Percentiles rank a stretch among this genome's conserved stretches.
These are phyloP conservation scores for Mortierella sp. DNA, from an alignment of 371 early-diverging fungal genomes.

Conservation along the genomic window DNA sequence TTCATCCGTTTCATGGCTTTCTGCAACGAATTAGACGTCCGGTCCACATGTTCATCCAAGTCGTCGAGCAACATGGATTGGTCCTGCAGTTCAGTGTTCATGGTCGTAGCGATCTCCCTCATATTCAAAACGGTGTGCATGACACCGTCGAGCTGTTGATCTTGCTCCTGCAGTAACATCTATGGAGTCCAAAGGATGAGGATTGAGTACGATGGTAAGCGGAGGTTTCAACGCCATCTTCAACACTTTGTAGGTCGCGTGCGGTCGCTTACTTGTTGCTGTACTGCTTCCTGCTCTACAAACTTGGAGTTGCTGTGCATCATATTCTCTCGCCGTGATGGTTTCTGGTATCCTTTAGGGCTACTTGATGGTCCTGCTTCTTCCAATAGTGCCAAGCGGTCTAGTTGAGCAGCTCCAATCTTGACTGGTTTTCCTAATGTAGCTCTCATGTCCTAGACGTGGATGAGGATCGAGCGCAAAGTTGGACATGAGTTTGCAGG, in stretches of 20 bases:
- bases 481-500: no score
- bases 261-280: slow-evolving; percentile 47
- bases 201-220: no score
- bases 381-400: slow-evolving; percentile 43
- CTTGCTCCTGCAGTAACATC: slow-evolving; percentile 71
- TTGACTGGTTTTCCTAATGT: slow-evolving; percentile 37
- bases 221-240: no score
- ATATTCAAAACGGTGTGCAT: slow-evolving; percentile 69
- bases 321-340: slow-evolving; percentile 45
- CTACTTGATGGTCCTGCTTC: slow-evolving; percentile 27
- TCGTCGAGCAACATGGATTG: slow-evolving; percentile 68
- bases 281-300: slow-evolving; percentile 53
- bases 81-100: slow-evolving; percentile 69
- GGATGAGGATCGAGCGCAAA: slow-evolving; percentile 3
- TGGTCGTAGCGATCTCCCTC: slow-evolving; percentile 71
- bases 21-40: slow-evolving; percentile 60
- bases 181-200: slow-evolving; percentile 1
- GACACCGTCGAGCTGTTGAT: slow-evolving; percentile 68
- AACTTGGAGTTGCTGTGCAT: slow-evolving; percentile 54
- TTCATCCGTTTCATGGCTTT: slow-evolving; percentile 67
- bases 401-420: slow-evolving; percentile 40
- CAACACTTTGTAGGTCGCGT: no score
- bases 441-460: slow-evolving; percentile 29
- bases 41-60: slow-evolving; percentile 68
- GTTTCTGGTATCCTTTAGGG: slow-evolving; percentile 45